A percentile compares a stretch with the other conserved stretches of the same genome.
Conservation (phyloP, 2,329 filamentous ascomycete species). For the Hymenoscyphus fraxineus region DNA sequence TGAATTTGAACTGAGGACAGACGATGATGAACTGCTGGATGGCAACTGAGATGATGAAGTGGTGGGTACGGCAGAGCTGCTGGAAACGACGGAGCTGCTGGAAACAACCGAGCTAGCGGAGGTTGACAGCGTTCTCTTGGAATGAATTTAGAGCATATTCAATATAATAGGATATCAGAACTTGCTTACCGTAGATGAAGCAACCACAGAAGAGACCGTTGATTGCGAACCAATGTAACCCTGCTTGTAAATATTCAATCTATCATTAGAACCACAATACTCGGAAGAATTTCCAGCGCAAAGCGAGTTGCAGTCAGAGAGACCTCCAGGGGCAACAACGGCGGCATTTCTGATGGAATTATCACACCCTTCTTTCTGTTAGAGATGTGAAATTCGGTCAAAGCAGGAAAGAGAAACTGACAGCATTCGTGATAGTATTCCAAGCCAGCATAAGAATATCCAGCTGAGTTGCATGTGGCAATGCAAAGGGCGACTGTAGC, state of each 20-base stretch:
- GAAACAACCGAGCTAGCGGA: background rate
- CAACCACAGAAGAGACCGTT: constrained; percentile 9
- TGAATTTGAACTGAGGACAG: background rate
- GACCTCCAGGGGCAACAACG: constrained; percentile 22
- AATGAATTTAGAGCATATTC: background rate
- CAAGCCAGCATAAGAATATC: constrained; percentile 41
- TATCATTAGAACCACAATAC: constrained; percentile 27
- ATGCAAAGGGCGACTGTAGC: constrained; percentile 26
- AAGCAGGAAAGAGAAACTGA: constrained; percentile 11
- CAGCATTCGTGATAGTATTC: constrained; percentile 46
- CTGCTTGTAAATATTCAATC: constrained; percentile 25
- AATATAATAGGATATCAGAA: background rate
- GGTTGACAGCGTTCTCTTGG: background rate
- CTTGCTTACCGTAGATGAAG: constrained; percentile 17
- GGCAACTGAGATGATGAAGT: too few species aligned
- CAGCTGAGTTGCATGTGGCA: constrained; percentile 21
- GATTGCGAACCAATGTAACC: constrained; percentile 10
- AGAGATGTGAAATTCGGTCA: background rate
- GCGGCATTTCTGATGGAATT: constrained; percentile 19
- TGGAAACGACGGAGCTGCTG: background rate
- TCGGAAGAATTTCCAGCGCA: constrained; percentile 30
- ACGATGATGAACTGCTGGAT: background rate
- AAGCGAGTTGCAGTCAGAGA: constrained; percentile 28
- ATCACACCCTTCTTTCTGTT: constrained; percentile 13
- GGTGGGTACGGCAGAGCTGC: background rate